Evolutionary conservation across 1,284 basidiomycete genomes (phyloP), one percentile per base, ranked within the genome.

Genomic region (Sporisorium graminicola): DNA sequence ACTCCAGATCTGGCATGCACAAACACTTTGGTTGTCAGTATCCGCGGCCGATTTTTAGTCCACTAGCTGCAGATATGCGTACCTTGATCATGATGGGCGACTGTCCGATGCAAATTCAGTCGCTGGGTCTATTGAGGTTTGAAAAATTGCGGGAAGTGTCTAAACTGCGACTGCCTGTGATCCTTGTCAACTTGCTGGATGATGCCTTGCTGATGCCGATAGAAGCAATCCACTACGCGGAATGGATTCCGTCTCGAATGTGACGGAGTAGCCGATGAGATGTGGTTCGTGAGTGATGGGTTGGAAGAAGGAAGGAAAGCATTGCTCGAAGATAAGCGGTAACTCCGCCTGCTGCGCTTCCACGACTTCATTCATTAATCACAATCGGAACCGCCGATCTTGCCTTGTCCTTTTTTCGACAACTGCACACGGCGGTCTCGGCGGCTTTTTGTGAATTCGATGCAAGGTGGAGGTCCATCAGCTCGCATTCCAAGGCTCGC

Each of bases 1-100:
- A 40, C 74, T 77, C 83, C 83, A 85, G 51, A 85, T 80, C 82
- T 82, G 47, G 26, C 12, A 22, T 2, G n/a, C 12, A 29, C 3
- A 24, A 13, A 42, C 4, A 20, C 5, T 20, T 1, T 8, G 31
- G 10, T 1, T 14, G 57, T 58, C 57, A 58, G 57, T 43, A 18
- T 40, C 2, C 33, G n/a, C 9, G 31, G 33, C 8, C 9, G 20
- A 8, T 20, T 16, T 29, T 9, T 12, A n/a, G 2, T 8, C 9
- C n/a, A 18, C 22, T 5, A 40, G 35, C 22, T 7, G 6, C 12
- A 5, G 2, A 6, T 22, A 8, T 43, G 44, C 70, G 43, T 27
- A 73, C 70, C 61, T 73, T 73, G 61, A 73, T 67, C 70, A 73
- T 73, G 60, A 51, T 61, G 61, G 53, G 56, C 46, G 24, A 50